These are phyloP conservation scores for Leishmania aethiopica DNA, from an alignment of 208 protist species.

Conservation along the genomic window DNA sequence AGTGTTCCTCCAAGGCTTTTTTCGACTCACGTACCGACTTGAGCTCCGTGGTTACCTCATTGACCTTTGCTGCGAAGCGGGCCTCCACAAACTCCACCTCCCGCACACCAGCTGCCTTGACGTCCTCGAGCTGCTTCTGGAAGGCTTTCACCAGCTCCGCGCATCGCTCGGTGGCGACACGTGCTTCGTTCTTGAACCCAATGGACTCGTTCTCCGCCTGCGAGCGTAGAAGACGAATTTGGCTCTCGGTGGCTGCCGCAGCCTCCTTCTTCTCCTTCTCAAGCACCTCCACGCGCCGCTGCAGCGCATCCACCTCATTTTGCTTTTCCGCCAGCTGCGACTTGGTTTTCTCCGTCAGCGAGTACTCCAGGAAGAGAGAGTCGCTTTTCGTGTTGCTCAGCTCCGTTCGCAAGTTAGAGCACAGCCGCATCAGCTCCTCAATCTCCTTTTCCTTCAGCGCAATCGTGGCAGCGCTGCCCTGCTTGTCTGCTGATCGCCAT, in stretches of 20 bases:
- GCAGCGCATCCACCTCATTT: slow-evolving; percentile 34
- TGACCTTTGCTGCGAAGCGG: slow-evolving; percentile 55
- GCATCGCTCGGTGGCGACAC: slow-evolving; percentile 52
- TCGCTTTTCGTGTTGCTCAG: slow-evolving; percentile 81
- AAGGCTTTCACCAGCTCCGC: slow-evolving; percentile 53
- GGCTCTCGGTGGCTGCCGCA: slow-evolving; percentile 65
- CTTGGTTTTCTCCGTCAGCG: slow-evolving; percentile 55
- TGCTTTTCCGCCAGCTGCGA: slow-evolving; percentile 54
- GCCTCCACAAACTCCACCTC: slow-evolving; percentile 81
- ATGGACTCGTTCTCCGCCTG: slow-evolving; percentile 76
- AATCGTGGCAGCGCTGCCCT: slow-evolving; percentile 50
- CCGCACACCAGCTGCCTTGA: slow-evolving; percentile 61
- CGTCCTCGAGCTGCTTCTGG: slow-evolving; percentile 76
- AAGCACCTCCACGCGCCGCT: slow-evolving; percentile 34
- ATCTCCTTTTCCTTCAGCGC: slow-evolving; percentile 90
- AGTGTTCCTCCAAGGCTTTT: slow-evolving; percentile 52
- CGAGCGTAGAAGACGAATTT: slow-evolving; percentile 68
- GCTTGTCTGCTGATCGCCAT: slow-evolving; percentile 62
- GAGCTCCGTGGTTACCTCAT: slow-evolving; percentile 71
- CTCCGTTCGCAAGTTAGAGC: slow-evolving; percentile 75
- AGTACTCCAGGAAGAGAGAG: slow-evolving; percentile 69
- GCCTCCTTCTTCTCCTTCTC: slow-evolving; percentile 43
- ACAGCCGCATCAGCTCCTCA: slow-evolving; percentile 83
- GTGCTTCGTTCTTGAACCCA: slow-evolving; percentile 53
- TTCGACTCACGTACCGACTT: slow-evolving; percentile 47